These are phyloP conservation scores for Aphanomyces invadans DNA, from an alignment of 352 stramenopile genomes.

Conservation along the genomic window DNA sequence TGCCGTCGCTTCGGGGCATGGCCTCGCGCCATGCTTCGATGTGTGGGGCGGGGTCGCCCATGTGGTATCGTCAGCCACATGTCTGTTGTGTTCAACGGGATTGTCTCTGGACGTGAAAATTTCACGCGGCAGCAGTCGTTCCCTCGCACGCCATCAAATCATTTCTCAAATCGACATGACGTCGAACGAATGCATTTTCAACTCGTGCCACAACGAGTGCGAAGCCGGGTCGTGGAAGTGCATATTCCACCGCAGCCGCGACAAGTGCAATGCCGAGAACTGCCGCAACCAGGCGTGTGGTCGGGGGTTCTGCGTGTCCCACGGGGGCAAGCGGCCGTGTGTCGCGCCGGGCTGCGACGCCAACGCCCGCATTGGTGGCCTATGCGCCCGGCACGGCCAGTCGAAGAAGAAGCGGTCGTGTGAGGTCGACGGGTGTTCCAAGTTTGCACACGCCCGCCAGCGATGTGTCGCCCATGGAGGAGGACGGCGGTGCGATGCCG, in stretches of 20 bases:
- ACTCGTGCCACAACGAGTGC: neutral
- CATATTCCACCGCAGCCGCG: slow-evolving; percentile 9
- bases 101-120: neutral
- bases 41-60: no score
- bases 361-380: slow-evolving; percentile 55
- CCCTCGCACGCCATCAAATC: neutral
- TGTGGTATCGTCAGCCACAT: no score
- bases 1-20: no score
- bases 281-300: slow-evolving; percentile 17
- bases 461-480: slow-evolving; percentile 18
- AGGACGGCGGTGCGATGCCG: neutral
- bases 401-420: neutral
- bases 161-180: neutral
- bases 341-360: slow-evolving; percentile 66
- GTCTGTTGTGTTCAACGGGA: no score
- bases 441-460: slow-evolving; percentile 12
- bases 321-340: slow-evolving; percentile 55
- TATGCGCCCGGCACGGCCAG: slow-evolving; percentile 54
- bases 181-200: neutral
- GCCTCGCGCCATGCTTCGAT: no score
- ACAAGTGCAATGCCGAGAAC: neutral
- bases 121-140: neutral
- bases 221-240: neutral
- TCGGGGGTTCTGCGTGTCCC: slow-evolving; percentile 41
- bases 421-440: neutral